Base-by-base conservation (phyloP, 1,284 basidiomycete genomes). In the Pyrrhoderma lamaoense region DNA sequence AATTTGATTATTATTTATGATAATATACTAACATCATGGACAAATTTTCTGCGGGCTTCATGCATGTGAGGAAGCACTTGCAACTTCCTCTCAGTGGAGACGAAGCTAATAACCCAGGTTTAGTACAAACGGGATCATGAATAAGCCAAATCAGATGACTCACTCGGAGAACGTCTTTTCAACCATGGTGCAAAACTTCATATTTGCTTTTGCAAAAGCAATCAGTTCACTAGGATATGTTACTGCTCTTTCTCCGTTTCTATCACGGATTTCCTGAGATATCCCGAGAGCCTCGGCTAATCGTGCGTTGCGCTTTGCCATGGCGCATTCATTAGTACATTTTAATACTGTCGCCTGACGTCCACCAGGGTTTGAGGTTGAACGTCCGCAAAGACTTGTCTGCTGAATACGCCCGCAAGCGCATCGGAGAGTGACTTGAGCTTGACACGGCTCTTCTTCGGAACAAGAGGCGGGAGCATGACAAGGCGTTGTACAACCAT, bases 211-310 rank as follows among this genome's bases (percentile, higher is more conserved):
- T 8, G 79, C 86, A 60, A 85, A 85, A 1, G 63, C 64, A 1
- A 77, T 63, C 25, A 93, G 59, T 39, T 89, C 86, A 1, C 80
- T 73, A 23, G 67, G 65, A 65, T 87, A 93, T 2, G 70, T 74
- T 11, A 76, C 74, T 34, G 69, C 70, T 50, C 64, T 65, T 31
- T 65, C 51, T 50, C 47, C 52, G 66, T 54, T 49, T 22, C 54
- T 50, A 1, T 47, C 61, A 53, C 65, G 70, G 56, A 56, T 65
- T 22, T 77, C 76, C 1, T 72, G 61, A 46, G 66, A 80, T 61
- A 96, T 93, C 0, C 91, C 91, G 4, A 97, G 68, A 0, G 93
- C 93, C 42, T 93, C 89, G 1, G 93, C 93, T 7, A 97, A 69
- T 27, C 81, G 71, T 0, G 85, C 87, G 60, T 94, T 95, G 8